Conservation (phyloP, 225 moss, liverwort and hornwort genomes). For the Pseudisothecium myosuroides region DNA sequence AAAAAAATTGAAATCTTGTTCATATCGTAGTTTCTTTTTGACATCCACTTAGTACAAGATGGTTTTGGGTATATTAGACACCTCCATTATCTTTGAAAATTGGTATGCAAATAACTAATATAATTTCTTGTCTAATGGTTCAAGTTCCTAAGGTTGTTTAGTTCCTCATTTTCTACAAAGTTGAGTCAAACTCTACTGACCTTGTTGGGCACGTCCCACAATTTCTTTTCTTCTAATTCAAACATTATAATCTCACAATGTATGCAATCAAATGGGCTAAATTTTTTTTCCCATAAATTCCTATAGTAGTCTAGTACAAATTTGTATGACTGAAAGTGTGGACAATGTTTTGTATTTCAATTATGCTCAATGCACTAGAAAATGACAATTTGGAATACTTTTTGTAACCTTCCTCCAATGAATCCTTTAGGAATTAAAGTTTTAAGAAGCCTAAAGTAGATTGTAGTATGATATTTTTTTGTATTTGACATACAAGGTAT, state of each 20-base stretch:
- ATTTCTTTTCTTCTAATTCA: background rate
- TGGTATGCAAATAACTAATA: background rate
- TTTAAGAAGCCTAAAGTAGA: background rate
- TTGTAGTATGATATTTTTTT: fast-evolving
- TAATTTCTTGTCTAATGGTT: background rate
- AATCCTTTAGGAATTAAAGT: background rate
- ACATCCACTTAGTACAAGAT: background rate
- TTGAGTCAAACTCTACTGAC: background rate
- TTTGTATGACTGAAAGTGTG: background rate
- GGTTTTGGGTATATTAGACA: background rate
- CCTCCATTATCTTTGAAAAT: background rate
- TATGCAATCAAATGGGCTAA: fast-evolving
- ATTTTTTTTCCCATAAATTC: background rate
- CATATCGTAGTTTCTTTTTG: fast-evolving
- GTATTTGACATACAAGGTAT: background rate
- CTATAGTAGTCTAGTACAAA: background rate
- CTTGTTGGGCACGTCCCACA: fast-evolving
- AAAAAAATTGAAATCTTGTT: background rate
- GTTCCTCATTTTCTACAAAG: too few relatives aligned
- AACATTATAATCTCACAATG: background rate
- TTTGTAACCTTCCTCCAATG: background rate
- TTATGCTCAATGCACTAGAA: background rate
- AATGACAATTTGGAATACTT: background rate
- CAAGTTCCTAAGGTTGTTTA: background rate
- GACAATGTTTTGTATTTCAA: background rate